These are phyloP conservation scores for Pontederia paniculata DNA, from an alignment of 176 grass and related monocot species.

Conservation along the genomic window DNA sequence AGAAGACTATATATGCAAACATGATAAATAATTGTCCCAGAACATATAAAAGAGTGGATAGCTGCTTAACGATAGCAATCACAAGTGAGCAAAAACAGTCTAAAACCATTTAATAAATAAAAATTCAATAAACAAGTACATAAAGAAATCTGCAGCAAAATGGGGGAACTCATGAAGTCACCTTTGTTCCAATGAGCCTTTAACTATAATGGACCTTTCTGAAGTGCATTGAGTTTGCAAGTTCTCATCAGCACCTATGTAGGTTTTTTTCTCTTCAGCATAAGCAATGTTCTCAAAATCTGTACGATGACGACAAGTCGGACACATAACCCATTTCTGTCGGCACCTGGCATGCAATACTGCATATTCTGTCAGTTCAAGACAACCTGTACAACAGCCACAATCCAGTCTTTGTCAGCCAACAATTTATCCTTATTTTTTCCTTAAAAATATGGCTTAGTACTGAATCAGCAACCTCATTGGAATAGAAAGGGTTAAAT, in stretches of 20 bases:
- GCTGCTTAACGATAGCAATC: no score
- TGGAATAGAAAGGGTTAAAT: no score
- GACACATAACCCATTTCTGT: constrained; percentile 88
- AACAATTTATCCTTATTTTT: no score
- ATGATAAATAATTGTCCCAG: no score
- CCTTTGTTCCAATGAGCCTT: constrained; percentile 95
- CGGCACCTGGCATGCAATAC: constrained; percentile 31
- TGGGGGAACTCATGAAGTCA: constrained; percentile 24
- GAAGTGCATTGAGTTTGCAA: constrained; percentile 27
- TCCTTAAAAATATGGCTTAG: no score
- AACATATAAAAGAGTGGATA: no score
- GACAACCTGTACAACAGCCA: constrained; percentile 47
- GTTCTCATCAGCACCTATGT: constrained; percentile 25
- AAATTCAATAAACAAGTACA: no score
- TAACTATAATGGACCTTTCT: constrained; percentile 51
- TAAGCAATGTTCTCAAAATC: constrained; percentile 79
- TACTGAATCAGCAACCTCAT: no score
- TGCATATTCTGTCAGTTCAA: constrained; percentile 67
- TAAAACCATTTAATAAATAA: no score
- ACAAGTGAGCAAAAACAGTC: no score
- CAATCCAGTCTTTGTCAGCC: no score
- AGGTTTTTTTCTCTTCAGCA: constrained; percentile 58
- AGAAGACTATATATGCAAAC: no score
- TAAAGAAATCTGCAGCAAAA: not conserved
- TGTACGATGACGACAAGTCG: constrained; percentile 78